phyloP scores from a whole-genome alignment of 208 protist genomes.

The Porcisia hertigi region DNA sequence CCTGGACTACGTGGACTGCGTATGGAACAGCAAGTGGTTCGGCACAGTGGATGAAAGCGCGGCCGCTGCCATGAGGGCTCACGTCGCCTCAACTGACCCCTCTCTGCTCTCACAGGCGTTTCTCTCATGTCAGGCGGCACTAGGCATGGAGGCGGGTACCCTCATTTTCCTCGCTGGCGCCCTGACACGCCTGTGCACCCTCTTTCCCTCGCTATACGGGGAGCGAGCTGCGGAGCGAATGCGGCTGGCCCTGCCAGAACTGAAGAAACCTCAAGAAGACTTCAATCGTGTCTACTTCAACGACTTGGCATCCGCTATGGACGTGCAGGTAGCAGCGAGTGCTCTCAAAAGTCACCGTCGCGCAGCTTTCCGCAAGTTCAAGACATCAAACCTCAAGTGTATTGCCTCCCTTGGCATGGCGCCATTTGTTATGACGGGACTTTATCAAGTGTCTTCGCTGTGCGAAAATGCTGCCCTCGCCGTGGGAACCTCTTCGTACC shows the following conservation, averaged over 20 bases:
- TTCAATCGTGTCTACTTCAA: constrained; percentile 86
- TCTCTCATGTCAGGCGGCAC: constrained; percentile 35
- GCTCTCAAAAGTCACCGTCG: constrained; percentile 77
- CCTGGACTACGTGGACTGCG: constrained; percentile 54
- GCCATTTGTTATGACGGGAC: constrained; percentile 64
- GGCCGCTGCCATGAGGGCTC: constrained; percentile 5
- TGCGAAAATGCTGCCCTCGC: constrained; percentile 62
- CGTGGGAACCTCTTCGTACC: constrained; percentile 70
- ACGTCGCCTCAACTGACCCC: constrained; percentile 9
- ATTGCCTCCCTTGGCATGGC: constrained; percentile 62
- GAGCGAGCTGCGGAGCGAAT: constrained; percentile 79
- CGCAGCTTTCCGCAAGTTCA: constrained; percentile 65
- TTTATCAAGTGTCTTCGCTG: constrained; percentile 60
- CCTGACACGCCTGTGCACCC: constrained; percentile 57
- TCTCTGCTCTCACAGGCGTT: constrained; percentile 53
- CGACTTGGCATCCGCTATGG: constrained; percentile 54
- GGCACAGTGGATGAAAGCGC: constrained; percentile 50
- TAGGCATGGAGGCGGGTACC: constrained; percentile 56
- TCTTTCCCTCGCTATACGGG: constrained; percentile 81
- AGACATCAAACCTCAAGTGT: constrained; percentile 75
- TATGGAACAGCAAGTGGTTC: constrained; percentile 79
- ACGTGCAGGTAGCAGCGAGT: constrained; percentile 79
- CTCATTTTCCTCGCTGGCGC: constrained; percentile 60
- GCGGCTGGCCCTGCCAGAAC: constrained; percentile 68
- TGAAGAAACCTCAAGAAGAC: constrained; percentile 65